Base-by-base conservation (phyloP, 805 yeast species). In the Lipomyces starkeyi region DNA sequence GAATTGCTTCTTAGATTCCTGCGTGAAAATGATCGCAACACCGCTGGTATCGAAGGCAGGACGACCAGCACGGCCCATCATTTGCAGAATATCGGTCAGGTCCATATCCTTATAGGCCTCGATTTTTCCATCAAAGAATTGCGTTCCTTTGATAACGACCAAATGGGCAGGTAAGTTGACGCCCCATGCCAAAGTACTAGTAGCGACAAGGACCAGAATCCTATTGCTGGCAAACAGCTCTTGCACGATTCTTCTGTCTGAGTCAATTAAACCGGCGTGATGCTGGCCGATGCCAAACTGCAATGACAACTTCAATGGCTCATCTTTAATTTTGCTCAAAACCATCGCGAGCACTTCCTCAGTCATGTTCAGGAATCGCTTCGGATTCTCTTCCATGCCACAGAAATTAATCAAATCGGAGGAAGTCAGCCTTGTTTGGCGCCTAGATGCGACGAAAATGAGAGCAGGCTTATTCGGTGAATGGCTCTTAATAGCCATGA, bases 131-230 rank as follows among this genome's bases (percentile, higher is more conserved):
- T 82, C 83, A 85, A 89, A 90, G 62, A 85, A 82, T 72, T 84
- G 87, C 0, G 95, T 90, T 35, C 94, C 94, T 77, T 90, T 90
- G 72, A 90, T 88, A 57, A 90, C 85, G 17, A 90, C 95, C 72
- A 90, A 80, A 78, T 89, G 90, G 0, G 95, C 94, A 0, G 94
- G 94, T 71, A 90, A 81, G 74, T 90, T 90, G 59, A 90, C 94
- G 78, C 94, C 94, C 94, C 94, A 90, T 0, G 95, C 94, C 71
- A 90, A 82, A 1, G 94, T 90, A n/a, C 92, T 88, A 0, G 95
- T 90, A 1, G 94, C 93, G 52, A 90, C 82, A 69, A 90, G 82
- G 57, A 90, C 85, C 78, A 90, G 95, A 60, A 90, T 84, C 76
- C 88, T 89, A 57, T 85, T 87, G n/a, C 82, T 78, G 66, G 89